These are phyloP conservation scores for Penicillium sp. DNA, from an alignment of 2,329 filamentous ascomycete species.

Conservation along the genomic window DNA sequence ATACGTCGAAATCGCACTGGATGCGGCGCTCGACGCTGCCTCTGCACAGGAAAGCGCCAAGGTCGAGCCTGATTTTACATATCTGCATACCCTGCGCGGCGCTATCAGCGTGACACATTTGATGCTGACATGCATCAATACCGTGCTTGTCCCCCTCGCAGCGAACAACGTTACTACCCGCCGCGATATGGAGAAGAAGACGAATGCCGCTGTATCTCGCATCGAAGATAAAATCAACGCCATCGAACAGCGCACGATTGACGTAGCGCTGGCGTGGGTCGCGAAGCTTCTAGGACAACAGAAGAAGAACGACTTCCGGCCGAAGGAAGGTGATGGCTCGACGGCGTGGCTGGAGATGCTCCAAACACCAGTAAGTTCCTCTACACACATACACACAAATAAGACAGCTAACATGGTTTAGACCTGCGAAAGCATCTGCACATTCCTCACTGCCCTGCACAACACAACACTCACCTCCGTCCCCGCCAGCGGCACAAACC, in stretches of 20 bases:
- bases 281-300: conserved; percentile 68
- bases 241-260: conserved; percentile 65
- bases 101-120: conserved; percentile 87
- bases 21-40: conserved; percentile 70
- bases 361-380: conserved; percentile 61
- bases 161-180: conserved; percentile 86
- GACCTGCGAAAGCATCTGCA: conserved; percentile 76
- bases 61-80: conserved; percentile 80
- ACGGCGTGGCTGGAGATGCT: conserved; percentile 62
- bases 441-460: conserved; percentile 70
- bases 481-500: conserved; percentile 62
- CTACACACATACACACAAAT: no score
- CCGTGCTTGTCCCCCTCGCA: conserved; percentile 84
- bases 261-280: conserved; percentile 73
- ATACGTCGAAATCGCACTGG: conserved; percentile 63
- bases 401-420: conserved; percentile 18
- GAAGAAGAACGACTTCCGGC: conserved; percentile 85
- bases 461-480: conserved; percentile 63
- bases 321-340: conserved; percentile 66
- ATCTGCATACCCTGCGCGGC: conserved; percentile 72
- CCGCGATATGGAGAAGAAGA: conserved; percentile 81
- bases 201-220: conserved; percentile 65
- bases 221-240: conserved; percentile 81
- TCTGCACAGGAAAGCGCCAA: conserved; percentile 73
- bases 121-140: conserved; percentile 87